These are phyloP conservation scores for Pichia eremophila DNA, from an alignment of 805 yeast species.

Conservation along the genomic window DNA sequence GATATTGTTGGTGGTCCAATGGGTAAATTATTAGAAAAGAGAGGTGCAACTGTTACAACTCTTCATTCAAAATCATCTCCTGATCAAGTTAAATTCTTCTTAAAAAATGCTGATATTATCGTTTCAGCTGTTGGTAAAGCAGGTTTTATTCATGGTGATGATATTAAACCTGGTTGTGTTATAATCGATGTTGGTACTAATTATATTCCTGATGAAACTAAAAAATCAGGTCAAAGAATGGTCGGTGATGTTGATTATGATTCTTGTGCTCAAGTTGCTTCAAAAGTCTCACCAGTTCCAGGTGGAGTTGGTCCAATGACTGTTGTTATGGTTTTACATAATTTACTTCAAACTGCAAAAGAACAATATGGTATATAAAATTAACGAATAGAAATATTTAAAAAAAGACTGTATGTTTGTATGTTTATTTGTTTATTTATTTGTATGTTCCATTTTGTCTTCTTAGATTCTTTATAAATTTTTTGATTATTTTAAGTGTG, in stretches of 20 bases:
- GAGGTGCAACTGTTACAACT: constrained; percentile 81
- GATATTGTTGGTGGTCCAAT: constrained; percentile 96
- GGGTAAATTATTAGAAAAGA: constrained; percentile 67
- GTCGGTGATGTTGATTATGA: constrained; percentile 94
- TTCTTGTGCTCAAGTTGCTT: constrained; percentile 51
- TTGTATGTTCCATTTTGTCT: too few species aligned
- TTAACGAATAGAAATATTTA: neutral
- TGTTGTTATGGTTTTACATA: constrained; percentile 86
- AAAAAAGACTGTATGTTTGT: too few species aligned
- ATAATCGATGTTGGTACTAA: constrained; percentile 95
- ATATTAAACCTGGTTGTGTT: constrained; percentile 77
- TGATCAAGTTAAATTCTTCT: constrained; percentile 40
- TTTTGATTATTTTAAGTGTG: constrained; percentile 50
- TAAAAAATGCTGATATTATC: constrained; percentile 72
- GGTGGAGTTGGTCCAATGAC: constrained; percentile 99
- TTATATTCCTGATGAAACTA: constrained; percentile 65
- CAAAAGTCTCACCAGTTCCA: constrained; percentile 88
- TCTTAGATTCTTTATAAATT: too few species aligned
- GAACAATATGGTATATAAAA: constrained; percentile 13
- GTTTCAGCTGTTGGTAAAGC: constrained; percentile 90
- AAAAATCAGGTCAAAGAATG: constrained; percentile 69
- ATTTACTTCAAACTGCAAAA: constrained; percentile 70
- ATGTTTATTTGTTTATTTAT: neutral
- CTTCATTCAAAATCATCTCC: constrained; percentile 68
- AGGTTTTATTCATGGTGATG: constrained; percentile 73